These are phyloP conservation scores for Aegilops bicornis DNA, from an alignment of 176 grass and related monocot genomes.

Conservation along the genomic window DNA sequence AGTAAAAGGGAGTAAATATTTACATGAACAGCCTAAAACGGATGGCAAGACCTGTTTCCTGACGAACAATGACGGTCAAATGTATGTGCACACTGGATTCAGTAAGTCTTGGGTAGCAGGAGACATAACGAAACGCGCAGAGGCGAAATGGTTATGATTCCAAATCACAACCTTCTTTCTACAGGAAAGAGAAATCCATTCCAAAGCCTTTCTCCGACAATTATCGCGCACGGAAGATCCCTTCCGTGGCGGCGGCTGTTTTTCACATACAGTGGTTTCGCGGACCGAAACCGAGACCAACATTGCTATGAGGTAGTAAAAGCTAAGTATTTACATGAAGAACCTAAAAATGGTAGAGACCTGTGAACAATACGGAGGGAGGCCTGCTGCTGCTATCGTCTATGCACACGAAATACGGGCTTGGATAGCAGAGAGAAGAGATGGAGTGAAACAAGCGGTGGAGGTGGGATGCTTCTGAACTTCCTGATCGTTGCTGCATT, in stretches of 20 bases:
- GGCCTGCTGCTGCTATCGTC: slow-evolving; percentile 32
- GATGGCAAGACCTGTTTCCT: background rate
- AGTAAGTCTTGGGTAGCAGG: background rate
- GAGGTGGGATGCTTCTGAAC: background rate
- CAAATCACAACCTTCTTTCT: background rate
- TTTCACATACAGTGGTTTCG: slow-evolving; percentile 12
- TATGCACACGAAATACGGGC: slow-evolving; percentile 39
- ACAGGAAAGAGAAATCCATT: background rate
- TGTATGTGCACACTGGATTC: slow-evolving; percentile 15
- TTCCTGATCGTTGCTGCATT: background rate
- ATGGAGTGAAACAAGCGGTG: background rate
- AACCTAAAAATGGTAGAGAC: slow-evolving; percentile 18
- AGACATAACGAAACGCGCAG: background rate
- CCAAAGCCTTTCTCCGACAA: background rate
- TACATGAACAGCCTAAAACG: background rate
- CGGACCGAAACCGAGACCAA: background rate
- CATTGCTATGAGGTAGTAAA: slow-evolving; percentile 31
- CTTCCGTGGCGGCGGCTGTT: background rate
- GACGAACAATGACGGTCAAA: background rate
- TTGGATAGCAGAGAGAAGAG: background rate
- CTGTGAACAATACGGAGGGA: slow-evolving; percentile 15
- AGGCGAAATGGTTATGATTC: too few relatives aligned
- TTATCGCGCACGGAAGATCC: background rate
- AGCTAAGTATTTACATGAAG: slow-evolving; percentile 47
- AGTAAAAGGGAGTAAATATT: slow-evolving; percentile 8